Evolutionary conservation across 306 rosid genomes (phyloP).

Genomic region (Crataegus laevigata): DNA sequence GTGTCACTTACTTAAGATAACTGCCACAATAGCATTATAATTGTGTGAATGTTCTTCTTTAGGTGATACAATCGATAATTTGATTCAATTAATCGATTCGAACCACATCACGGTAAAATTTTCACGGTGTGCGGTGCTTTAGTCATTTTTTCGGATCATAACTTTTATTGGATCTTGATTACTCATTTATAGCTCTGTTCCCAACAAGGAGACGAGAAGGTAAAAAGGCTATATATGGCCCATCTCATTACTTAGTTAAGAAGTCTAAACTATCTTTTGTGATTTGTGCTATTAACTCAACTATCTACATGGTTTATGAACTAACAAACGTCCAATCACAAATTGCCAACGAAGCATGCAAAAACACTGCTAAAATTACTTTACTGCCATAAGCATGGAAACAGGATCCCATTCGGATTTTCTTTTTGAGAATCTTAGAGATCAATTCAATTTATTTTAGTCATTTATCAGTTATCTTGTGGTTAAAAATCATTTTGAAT

Average conservation of each 20-base stretch:
- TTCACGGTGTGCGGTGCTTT: no score
- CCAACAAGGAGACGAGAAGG: not conserved
- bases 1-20: not conserved
- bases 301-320: not conserved
- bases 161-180: no score
- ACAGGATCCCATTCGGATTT: fast-evolving
- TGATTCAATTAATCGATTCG: no score
- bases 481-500: fast-evolving
- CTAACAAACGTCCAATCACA: not conserved
- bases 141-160: no score
- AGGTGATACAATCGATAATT: no score
- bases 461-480: fast-evolving
- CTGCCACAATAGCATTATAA: not conserved
- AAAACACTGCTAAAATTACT: not conserved
- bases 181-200: no score
- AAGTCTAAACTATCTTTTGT: not conserved
- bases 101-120: no score
- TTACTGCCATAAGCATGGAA: not conserved
- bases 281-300: not conserved
- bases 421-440: no score
- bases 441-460: no score
- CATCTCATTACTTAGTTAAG: not conserved
- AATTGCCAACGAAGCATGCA: not conserved
- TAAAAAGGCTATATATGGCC: not conserved
- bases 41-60: no score